phyloP scores from a whole-genome alignment of 805 yeast species.

The Candida boleticola region DNA sequence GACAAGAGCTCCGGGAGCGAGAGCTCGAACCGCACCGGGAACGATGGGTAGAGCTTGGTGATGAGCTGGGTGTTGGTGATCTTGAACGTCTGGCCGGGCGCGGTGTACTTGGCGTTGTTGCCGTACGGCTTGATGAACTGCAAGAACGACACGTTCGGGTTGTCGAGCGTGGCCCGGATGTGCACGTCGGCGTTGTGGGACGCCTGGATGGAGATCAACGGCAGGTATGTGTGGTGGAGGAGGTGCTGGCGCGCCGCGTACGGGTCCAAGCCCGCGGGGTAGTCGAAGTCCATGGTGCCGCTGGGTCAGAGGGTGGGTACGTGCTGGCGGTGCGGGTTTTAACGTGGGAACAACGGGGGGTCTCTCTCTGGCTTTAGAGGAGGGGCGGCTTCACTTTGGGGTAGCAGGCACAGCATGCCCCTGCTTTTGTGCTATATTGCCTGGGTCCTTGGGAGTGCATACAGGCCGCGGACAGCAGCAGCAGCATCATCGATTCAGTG shows the following conservation, averaged over 20 bases:
- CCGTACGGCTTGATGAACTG: constrained; percentile 56
- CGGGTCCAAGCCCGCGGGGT: constrained; percentile 37
- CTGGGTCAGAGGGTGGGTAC: neutral
- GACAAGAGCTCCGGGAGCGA: constrained; percentile 37
- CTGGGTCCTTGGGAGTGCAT: too few relatives aligned
- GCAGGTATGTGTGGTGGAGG: constrained; percentile 49
- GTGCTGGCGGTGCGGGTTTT: neutral
- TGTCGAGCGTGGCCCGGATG: constrained; percentile 39
- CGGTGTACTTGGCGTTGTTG: constrained; percentile 44
- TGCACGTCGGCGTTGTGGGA: constrained; percentile 45
- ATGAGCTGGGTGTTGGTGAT: constrained; percentile 52
- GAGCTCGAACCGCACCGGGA: constrained; percentile 55
- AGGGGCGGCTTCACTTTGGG: too few relatives aligned
- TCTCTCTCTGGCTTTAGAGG: too few relatives aligned
- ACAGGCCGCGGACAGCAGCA: too few relatives aligned
- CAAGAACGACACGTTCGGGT: constrained; percentile 38
- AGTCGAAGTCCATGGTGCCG: constrained; percentile 14
- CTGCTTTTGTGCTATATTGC: too few relatives aligned
- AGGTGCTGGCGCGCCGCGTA: constrained; percentile 39
- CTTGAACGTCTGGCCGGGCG: constrained; percentile 41
- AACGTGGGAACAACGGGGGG: too few relatives aligned
- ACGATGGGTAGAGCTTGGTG: constrained; percentile 49
- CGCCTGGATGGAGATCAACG: constrained; percentile 49
- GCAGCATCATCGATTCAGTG: too few relatives aligned
- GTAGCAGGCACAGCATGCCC: too few relatives aligned